Evolutionary conservation across 1,284 basidiomycete species (phyloP).

Genomic region (Ustilago shanxiensis): DNA sequence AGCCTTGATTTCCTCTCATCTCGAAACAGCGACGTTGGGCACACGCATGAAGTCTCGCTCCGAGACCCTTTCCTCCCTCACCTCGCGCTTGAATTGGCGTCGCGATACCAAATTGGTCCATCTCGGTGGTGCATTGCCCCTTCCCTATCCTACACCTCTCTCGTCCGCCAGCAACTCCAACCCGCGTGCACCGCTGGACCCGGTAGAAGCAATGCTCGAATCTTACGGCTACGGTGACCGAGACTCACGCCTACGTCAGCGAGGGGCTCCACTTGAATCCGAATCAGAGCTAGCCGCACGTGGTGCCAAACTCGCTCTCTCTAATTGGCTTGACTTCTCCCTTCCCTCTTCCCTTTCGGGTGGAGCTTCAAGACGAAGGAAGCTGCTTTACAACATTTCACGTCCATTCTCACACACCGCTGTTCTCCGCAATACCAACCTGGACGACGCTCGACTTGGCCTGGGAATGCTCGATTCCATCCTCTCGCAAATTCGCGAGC

Average conservation of each 20-base stretch:
- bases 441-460: slow-evolving; percentile 26
- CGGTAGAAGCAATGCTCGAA: slow-evolving; percentile 60
- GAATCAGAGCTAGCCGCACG: slow-evolving; percentile 28
- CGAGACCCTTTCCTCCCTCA: slow-evolving; percentile 52
- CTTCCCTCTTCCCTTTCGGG: slow-evolving; percentile 20
- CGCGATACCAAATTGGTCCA: slow-evolving; percentile 61
- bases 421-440: slow-evolving; percentile 37
- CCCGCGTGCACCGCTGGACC: slow-evolving; percentile 21
- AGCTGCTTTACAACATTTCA: slow-evolving; percentile 32
- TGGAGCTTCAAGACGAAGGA: slow-evolving; percentile 3
- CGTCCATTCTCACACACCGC: slow-evolving; percentile 36
- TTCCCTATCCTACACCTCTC: slow-evolving; percentile 52
- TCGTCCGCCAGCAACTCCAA: background rate
- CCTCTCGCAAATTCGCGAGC: slow-evolving; percentile 26
- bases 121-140: slow-evolving; percentile 61
- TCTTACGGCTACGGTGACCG: slow-evolving; percentile 51
- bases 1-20: slow-evolving; percentile 58
- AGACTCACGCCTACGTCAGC: slow-evolving; percentile 26
- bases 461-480: slow-evolving; percentile 48
- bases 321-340: slow-evolving; percentile 44
- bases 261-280: slow-evolving; percentile 36
- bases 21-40: slow-evolving; percentile 64
- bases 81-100: slow-evolving; percentile 62
- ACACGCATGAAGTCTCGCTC: slow-evolving; percentile 43
- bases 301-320: slow-evolving; percentile 21